Base-by-base conservation (phyloP, 257 asterid genomes). In the Jasminum sambac region DNA sequence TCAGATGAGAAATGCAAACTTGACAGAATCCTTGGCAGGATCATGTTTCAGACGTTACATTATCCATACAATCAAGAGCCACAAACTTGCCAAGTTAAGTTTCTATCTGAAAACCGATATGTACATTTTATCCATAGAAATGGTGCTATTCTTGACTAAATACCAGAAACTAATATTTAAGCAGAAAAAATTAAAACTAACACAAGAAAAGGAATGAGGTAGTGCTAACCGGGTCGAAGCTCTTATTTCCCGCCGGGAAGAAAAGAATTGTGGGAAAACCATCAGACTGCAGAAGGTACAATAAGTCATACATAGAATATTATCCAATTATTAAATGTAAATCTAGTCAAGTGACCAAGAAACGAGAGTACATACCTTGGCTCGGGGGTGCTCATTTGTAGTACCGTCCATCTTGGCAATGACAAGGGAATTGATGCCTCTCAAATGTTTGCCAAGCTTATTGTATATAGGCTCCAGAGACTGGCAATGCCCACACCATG, bases 391-490 rank as follows among this genome's bases (percentile, higher is more conserved):
- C 86, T 94, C 99, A 57, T 94, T 94, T 72, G 95, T 84, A 11
- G 97, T 91, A 44, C 99, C 97, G 26, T 94, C 99, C 96, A 94
- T 94, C 90, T 94, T 94, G 73, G 99, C 97, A 78, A 94, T 81
- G 72, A 94, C 89, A 43, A 94, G 91, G 48, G 98, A 91, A 48
- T 85, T 75, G 5, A 91, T 70, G 25, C 87, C 92, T 74, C 80
- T 85, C 72, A 94, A 77, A 78, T 89, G 84, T 79, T 83, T 89
- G 36, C 90, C 98, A 73, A 94, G 97, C 76, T 89, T 94, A 83
- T 88, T 78, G 64, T 94, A 94, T 76, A 76, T 89, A 60, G 98
- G 98, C 76, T 91, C 98, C 70, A 94, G 81, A 42, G 88, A 11
- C 85, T 94, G 89, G 83, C 98, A 94, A 70, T 94, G 96, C 38